phyloP scores from a whole-genome alignment of 306 rosid species.

The Hylodesmum podocarpum region DNA sequence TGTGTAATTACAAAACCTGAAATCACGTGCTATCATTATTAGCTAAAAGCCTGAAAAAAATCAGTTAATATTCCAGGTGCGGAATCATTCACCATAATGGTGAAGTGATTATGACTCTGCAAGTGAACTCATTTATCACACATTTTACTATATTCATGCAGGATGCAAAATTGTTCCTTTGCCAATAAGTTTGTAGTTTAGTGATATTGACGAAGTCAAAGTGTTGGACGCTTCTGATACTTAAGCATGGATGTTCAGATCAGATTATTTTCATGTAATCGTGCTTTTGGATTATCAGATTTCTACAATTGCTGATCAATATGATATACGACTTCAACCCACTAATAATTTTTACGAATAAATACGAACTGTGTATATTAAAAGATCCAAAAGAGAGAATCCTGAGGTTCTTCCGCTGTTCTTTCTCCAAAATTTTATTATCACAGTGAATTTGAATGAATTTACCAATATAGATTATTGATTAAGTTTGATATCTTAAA shows the following conservation, averaged over 20 bases:
- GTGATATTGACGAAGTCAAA: not conserved
- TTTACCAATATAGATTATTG: not conserved
- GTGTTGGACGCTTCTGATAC: not conserved
- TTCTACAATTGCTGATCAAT: not conserved
- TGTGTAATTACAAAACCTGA: not conserved
- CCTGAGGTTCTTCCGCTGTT: not conserved
- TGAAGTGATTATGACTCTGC: not conserved
- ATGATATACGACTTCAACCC: not conserved
- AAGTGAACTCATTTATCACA: not conserved
- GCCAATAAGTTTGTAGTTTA: not conserved
- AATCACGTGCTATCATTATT: not conserved
- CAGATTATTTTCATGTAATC: not conserved
- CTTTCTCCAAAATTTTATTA: not conserved
- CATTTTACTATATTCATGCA: not conserved
- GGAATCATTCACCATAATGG: not conserved
- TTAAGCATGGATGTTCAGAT: not conserved
- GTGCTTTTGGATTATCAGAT: not conserved
- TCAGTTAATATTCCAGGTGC: not conserved
- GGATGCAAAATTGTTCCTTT: not conserved
- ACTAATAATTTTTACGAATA: not conserved
- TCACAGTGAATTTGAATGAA: not conserved
- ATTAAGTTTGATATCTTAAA: not conserved
- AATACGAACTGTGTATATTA: not conserved
- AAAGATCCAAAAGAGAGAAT: not conserved
- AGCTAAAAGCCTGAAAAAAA: not conserved